Conservation (phyloP, 2,329 filamentous ascomycete genomes). For the Neurospora crassa region DNA sequence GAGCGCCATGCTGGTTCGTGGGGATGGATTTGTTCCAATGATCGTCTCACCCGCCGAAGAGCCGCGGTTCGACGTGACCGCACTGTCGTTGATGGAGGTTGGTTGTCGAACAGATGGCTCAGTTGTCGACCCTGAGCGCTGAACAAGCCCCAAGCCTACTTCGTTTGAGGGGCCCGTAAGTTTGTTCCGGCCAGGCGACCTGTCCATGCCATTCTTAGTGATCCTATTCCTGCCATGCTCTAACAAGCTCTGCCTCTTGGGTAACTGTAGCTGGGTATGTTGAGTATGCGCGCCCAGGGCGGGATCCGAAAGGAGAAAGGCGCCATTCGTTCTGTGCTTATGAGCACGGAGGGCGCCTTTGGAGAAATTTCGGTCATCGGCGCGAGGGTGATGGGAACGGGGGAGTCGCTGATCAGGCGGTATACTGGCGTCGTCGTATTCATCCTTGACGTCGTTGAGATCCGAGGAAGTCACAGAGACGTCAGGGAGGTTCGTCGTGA, state of each 20-base stretch:
- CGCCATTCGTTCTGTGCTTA: slow-evolving; percentile 37
- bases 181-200: background rate
- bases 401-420: slow-evolving; percentile 4
- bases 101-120: background rate
- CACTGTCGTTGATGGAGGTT: background rate
- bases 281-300: slow-evolving; percentile 24
- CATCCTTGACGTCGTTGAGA: slow-evolving; percentile 3
- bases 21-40: slow-evolving; percentile 6
- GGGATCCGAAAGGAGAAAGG: slow-evolving; percentile 41
- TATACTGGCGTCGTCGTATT: background rate
- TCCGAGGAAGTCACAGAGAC: slow-evolving; percentile 1
- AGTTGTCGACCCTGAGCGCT: background rate
- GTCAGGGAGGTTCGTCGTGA: background rate
- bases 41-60: slow-evolving; percentile 13
- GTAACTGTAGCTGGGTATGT: slow-evolving; percentile 16
- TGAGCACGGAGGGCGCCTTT: slow-evolving; percentile 22
- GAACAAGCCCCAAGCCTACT: slow-evolving; percentile 3
- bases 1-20: slow-evolving; percentile 15
- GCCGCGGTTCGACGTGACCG: slow-evolving; percentile 8
- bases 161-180: background rate
- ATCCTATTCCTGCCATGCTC: slow-evolving; percentile 7
- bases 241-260: slow-evolving; percentile 9
- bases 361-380: slow-evolving; percentile 13
- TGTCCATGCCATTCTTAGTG: slow-evolving; percentile 5
- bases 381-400: slow-evolving; percentile 1